These are phyloP conservation scores for Ramularia collo-cygni DNA, from an alignment of 2,329 filamentous ascomycete genomes.

Conservation along the genomic window DNA sequence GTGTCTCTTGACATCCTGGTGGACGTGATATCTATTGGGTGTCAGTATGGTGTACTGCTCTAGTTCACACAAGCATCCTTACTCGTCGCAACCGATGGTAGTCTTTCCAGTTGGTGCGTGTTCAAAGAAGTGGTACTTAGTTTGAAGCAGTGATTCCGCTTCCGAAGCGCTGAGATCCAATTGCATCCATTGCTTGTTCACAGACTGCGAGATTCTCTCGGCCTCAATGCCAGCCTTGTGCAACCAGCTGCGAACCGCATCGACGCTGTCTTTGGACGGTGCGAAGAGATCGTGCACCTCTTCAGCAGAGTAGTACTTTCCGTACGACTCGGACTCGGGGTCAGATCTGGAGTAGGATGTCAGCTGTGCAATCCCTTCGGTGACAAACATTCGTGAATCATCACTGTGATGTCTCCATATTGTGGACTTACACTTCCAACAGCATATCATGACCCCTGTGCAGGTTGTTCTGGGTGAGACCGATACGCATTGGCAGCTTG, in stretches of 20 bases:
- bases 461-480: constrained; percentile 17
- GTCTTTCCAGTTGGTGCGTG: constrained; percentile 45
- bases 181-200: constrained; percentile 35
- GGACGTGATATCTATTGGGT: constrained; percentile 29
- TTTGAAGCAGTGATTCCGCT: constrained; percentile 33
- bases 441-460: constrained; percentile 16
- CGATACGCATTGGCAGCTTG: constrained; percentile 24
- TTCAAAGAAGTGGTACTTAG: constrained; percentile 55
- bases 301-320: constrained; percentile 34
- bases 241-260: constrained; percentile 36
- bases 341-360: constrained; percentile 8
- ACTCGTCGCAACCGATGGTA: constrained; percentile 34
- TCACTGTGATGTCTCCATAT: too few relatives aligned
- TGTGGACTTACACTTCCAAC: constrained; percentile 13
- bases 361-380: too few relatives aligned
- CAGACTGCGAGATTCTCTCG: constrained; percentile 30
- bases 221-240: constrained; percentile 26
- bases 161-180: constrained; percentile 36
- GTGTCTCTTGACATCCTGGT: constrained; percentile 40
- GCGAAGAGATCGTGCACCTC: constrained; percentile 39
- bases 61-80: too few relatives aligned
- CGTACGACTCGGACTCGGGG: constrained; percentile 29
- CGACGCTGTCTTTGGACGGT: constrained; percentile 29
- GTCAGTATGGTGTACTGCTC: too few relatives aligned
- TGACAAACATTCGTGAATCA: not conserved